phyloP scores from a whole-genome alignment of 192 early-diverging fungal genomes.

The Jimgerdemannia lactiflua region DNA sequence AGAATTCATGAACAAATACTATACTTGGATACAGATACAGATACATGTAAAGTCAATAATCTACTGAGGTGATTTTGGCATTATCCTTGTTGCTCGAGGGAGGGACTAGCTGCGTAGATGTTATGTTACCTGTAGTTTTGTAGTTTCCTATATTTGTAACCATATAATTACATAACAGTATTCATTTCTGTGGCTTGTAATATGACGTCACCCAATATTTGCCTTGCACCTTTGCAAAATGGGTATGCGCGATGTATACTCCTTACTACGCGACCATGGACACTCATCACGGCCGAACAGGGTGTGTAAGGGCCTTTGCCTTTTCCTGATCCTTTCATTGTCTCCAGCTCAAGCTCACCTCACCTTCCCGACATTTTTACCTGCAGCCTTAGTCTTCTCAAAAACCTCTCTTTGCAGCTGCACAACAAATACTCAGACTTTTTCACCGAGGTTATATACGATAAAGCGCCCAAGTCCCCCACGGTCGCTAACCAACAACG shows the following conservation, averaged over 20 bases:
- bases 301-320: background rate
- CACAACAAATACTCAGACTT: background rate
- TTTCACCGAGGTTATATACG: background rate
- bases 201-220: background rate
- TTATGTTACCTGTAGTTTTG: too few species aligned
- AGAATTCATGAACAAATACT: background rate
- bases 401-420: background rate
- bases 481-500: background rate
- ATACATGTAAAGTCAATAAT: too few species aligned
- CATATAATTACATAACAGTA: too few species aligned
- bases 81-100: too few species aligned
- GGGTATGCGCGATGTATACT: too few species aligned
- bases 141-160: too few species aligned
- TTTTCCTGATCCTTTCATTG: background rate
- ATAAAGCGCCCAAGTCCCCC: background rate
- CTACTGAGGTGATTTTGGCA: too few species aligned
- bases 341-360: background rate
- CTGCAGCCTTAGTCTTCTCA: background rate
- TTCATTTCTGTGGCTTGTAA: too few species aligned
- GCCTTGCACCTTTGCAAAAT: background rate
- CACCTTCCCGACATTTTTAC: background rate
- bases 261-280: background rate
- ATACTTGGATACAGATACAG: too few species aligned
- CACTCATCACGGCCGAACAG: background rate
- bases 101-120: too few species aligned